These are phyloP conservation scores for Phytopythium delawarense DNA, from an alignment of 352 stramenopile genomes.

Conservation along the genomic window DNA sequence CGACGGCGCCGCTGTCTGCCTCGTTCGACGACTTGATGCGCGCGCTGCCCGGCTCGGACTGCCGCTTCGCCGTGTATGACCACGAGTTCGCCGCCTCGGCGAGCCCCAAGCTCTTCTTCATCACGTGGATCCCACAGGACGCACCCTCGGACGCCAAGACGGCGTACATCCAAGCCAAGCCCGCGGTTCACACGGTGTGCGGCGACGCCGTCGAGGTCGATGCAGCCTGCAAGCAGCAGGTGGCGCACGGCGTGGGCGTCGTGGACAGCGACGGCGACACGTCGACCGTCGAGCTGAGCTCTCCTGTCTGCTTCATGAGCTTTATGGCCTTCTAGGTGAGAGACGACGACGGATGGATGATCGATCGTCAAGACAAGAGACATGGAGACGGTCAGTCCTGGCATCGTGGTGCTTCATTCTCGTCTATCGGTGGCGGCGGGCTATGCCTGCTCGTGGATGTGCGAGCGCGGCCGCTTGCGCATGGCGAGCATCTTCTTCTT, in stretches of 20 bases:
- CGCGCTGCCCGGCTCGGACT: conserved; percentile 73
- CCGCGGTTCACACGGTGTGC: conserved; percentile 58
- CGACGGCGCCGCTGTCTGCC: conserved; percentile 36
- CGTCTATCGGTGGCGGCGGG: neutral
- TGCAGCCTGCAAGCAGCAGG: conserved; percentile 62
- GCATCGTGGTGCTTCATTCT: neutral
- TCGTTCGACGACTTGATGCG: conserved; percentile 51
- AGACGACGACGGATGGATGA: neutral
- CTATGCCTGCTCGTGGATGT: conserved; percentile 20
- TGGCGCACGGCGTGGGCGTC: conserved; percentile 65
- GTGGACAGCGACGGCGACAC: conserved; percentile 83
- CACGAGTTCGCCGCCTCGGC: conserved; percentile 61
- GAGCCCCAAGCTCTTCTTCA: conserved; percentile 84
- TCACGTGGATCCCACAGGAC: conserved; percentile 80
- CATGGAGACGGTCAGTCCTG: neutral
- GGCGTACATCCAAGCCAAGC: conserved; percentile 86
- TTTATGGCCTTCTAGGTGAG: neutral
- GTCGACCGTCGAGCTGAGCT: neutral
- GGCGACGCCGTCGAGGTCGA: conserved; percentile 77
- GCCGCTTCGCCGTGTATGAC: conserved; percentile 84
- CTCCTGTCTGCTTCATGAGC: conserved; percentile 1
- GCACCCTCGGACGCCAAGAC: conserved; percentile 77
- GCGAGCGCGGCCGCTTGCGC: conserved; percentile 68
- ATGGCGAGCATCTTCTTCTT: conserved; percentile 82
- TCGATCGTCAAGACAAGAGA: neutral